Evolutionary conservation across 2,329 filamentous ascomycete species (phyloP), one percentile per base, ranked within the genome.

Genomic region (Chalara sp.): DNA sequence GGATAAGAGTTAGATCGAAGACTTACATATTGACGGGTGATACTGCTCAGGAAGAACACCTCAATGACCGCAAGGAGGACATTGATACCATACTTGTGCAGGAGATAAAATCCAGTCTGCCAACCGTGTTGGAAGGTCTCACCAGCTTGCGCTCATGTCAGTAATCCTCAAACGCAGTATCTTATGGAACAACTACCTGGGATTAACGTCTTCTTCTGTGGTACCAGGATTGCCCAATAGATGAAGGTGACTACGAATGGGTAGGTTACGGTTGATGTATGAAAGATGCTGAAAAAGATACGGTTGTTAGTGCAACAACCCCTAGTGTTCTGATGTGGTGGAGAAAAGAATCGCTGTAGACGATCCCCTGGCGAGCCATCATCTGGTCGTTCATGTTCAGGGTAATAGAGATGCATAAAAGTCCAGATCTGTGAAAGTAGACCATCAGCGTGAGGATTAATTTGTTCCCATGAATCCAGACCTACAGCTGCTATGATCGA

Each of bases 321-420:
- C 12, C 41, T 49, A 31, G 54, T 7, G 31, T 56, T 52, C 51
- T 59, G 55, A 46, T 56, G 53, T 46, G 61, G 58, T 53, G 62
- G 56, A 37, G 59, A 60, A 39, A 65, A 51, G 32, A 59, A 44
- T 39, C 50, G 58, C 47, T 62, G 58, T 10, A 59, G 6, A 7
- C 33, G 45, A 30, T 55, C 56, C 5, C 55, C 47, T 5, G 28
- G 4, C 4, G 53, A 48, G 35, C 39, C 53, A 30, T 43, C 44
- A 29, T 57, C 57, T 6, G 48, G 56, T 30, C 49, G 54, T 13
- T 62, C 53, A 35, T 59, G 56, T 40, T 62, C 59, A 44, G 60
- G 63, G 48, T 64, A 63, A 42, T 64, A 52, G n/a, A 65, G 56
- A 44, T 67, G 64, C 59, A 66, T 63, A 51, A 57, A 59, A 21